Conservation (phyloP, 2,329 filamentous ascomycete genomes). For the Nothopassalora personata region DNA sequence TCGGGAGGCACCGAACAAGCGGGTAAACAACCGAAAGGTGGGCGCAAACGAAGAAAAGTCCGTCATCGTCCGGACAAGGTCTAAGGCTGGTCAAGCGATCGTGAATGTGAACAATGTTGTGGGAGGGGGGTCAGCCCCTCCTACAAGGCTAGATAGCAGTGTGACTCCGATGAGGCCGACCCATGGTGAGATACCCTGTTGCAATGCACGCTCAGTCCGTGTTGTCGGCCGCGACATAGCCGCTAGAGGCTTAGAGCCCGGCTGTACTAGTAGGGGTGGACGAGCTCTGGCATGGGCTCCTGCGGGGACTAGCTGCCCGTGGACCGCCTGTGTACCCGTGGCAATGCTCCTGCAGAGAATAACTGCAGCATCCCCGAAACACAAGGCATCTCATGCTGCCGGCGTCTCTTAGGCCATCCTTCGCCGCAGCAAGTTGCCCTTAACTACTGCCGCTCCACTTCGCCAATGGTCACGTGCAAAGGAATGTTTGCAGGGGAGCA, state of each 20-base stretch:
- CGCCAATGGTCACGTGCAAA: neutral
- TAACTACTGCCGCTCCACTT: neutral
- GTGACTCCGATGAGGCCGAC: conserved; percentile 25
- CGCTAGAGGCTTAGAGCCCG: conserved; percentile 20
- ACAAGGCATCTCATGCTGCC: conserved; percentile 9
- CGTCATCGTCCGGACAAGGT: conserved; percentile 23
- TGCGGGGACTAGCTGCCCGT: conserved; percentile 28
- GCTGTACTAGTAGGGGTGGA: conserved; percentile 24
- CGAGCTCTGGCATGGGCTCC: conserved; percentile 24
- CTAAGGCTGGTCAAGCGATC: conserved; percentile 24
- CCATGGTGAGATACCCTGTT: conserved; percentile 22
- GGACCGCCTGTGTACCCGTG: conserved; percentile 25
- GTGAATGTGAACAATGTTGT: conserved; percentile 18
- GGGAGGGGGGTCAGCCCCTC: conserved; percentile 25
- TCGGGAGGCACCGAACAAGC: conserved; percentile 19
- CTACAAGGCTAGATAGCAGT: conserved; percentile 31
- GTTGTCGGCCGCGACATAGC: conserved; percentile 30
- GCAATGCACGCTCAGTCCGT: conserved; percentile 22
- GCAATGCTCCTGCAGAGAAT: conserved; percentile 22
- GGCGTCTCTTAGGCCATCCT: conserved; percentile 12
- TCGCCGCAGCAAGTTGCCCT: conserved; percentile 10
- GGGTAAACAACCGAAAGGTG: conserved; percentile 16
- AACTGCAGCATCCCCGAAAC: conserved; percentile 18
- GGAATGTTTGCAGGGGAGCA: neutral
- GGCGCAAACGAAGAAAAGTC: conserved; percentile 22